Evolutionary conservation across 2,329 filamentous ascomycete genomes (phyloP), one percentile per base, ranked within the genome.

Genomic region (Sporothrix humicola): DNA sequence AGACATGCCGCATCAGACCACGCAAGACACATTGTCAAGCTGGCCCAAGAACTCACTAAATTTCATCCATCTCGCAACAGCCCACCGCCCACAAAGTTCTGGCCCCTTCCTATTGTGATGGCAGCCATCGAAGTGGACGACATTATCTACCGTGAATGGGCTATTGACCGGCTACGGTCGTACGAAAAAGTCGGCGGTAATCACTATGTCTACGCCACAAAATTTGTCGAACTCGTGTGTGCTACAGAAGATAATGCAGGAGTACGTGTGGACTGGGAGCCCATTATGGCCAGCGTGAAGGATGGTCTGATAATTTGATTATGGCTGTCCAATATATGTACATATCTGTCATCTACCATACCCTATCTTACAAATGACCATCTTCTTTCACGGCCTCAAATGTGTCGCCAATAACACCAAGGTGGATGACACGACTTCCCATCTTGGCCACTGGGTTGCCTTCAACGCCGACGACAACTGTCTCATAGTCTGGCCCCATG

Each of bases 391-490:
- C 68, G 3, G 52, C 42, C 6, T 37, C 52, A 15, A 70, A 70
- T 13, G 20, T 37, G 20, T 59, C 23, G 1, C 68, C 68, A 23
- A 70, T 17, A 2, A 70, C 68, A 5, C 68, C 68, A 17, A 70
- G 54, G n/a, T 70, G 68, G 12, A 70, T 46, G n/a, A 70, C 68
- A 0, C 68, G 68, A 12, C 68, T 70, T 1, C 68, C 68, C 1
- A 50, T 70, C 37, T 70, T 70, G 52, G 66, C 68, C n/a, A 70
- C 68, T 1, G 68, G 68, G 10, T 70, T 70, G 42, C 37, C 68
- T 20, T 70, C 68, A 10, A 70, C 68, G 9, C 68, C 68, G n/a
- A 70, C 68, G 2, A 70, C 68, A 7, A 69, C 31, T 4, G 68
- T 70, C n/a, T 59, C 12, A 12, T 46, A 70, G 17, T 70, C 68